These are phyloP conservation scores for Naematelia encephala DNA, from an alignment of 768 basidiomycete genomes.

Conservation along the genomic window DNA sequence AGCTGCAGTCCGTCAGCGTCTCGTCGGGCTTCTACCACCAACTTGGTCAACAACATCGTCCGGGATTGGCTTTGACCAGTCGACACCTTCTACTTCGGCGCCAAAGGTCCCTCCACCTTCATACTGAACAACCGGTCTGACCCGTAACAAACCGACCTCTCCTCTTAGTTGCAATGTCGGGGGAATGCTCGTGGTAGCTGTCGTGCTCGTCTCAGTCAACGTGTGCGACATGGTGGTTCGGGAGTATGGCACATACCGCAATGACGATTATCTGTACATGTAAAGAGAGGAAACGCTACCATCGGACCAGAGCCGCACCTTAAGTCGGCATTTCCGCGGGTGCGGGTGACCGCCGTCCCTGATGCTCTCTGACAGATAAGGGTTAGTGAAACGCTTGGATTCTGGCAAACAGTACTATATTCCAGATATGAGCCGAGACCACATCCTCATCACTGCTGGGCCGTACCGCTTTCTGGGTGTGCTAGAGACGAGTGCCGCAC, in stretches of 20 bases:
- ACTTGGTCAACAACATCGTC: neutral
- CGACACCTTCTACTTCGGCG: neutral
- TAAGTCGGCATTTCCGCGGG: no score
- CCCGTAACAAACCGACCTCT: neutral
- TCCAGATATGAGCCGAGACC: neutral
- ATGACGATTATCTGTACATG: no score
- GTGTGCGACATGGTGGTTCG: neutral
- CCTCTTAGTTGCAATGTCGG: neutral
- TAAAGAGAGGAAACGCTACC: no score
- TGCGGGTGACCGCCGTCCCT: no score
- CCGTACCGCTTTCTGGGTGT: neutral
- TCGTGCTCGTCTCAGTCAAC: neutral
- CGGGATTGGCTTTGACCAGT: neutral
- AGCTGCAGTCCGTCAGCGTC: neutral
- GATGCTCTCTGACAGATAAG: no score
- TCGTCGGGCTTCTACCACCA: no score
- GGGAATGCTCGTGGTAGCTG: neutral
- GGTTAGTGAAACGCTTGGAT: no score
- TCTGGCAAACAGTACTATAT: no score
- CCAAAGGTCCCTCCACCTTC: neutral
- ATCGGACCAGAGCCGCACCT: no score
- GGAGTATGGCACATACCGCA: neutral
- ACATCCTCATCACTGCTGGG: conserved; percentile 4
- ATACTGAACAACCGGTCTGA: neutral
- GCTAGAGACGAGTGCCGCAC: neutral